Evolutionary conservation across 257 asterid genomes (phyloP).

Genomic region (Ehretia macrophylla): DNA sequence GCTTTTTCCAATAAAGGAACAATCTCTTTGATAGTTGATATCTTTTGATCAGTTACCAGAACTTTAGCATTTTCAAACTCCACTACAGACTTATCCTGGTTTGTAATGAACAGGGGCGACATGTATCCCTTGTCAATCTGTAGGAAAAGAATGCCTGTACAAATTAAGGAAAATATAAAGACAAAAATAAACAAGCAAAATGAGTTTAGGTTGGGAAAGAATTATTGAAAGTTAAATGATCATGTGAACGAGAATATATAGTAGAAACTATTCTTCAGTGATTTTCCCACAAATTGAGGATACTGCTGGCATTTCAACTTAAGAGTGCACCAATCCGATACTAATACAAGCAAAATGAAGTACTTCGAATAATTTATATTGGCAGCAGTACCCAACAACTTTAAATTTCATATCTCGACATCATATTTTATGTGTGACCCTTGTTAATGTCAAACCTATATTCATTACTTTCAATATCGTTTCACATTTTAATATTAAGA

Average conservation of each 20-base stretch:
- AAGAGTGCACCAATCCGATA: too few relatives aligned
- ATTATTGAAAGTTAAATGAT: not conserved
- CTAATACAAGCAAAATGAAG: too few relatives aligned
- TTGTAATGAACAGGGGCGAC: conserved; percentile 87
- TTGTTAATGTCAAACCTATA: too few relatives aligned
- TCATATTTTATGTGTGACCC: too few relatives aligned
- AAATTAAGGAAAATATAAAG: conserved; percentile 55
- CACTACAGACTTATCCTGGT: conserved; percentile 62
- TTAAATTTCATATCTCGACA: too few relatives aligned
- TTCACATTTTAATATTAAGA: too few relatives aligned
- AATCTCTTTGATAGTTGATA: conserved; percentile 55
- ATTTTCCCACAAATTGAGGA: too few relatives aligned
- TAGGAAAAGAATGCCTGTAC: conserved; percentile 79
- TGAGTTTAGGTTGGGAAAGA: not conserved
- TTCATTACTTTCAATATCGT: too few relatives aligned
- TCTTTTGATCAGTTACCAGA: conserved; percentile 86
- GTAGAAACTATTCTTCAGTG: too few relatives aligned
- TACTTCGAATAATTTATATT: too few relatives aligned
- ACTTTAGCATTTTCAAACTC: conserved; percentile 84
- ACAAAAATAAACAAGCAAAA: conserved; percentile 18
- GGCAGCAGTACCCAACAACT: too few relatives aligned
- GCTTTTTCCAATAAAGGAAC: conserved; percentile 93
- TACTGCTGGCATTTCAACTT: too few relatives aligned
- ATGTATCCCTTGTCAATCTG: conserved; percentile 96
- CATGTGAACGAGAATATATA: not conserved